Percentiles rank a stretch among this genome's conserved stretches.
Evolutionary conservation across 805 yeast genomes (phyloP).

Genomic region (Maudiozyma barnettii): DNA sequence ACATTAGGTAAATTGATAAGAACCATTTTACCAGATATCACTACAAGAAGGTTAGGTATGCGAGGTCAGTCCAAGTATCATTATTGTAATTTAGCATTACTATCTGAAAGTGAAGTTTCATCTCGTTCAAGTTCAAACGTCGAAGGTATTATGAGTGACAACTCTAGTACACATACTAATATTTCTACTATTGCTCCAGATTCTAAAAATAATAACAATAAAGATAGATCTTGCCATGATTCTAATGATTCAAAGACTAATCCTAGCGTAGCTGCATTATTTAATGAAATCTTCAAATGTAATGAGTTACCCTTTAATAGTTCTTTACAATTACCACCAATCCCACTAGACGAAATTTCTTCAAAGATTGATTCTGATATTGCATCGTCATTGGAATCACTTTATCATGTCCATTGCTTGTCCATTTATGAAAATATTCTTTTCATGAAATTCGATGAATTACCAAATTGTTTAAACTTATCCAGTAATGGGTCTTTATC

Average conservation of each 20-base stretch:
- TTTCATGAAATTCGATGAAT: conserved; percentile 52
- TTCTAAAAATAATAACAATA: not conserved
- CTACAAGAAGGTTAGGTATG: conserved; percentile 69
- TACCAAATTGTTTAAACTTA: conserved; percentile 42
- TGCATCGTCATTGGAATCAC: conserved; percentile 48
- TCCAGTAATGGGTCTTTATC: conserved; percentile 47
- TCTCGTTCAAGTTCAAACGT: not conserved
- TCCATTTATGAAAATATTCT: conserved; percentile 55
- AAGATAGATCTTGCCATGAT: too few species aligned
- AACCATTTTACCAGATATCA: conserved; percentile 50
- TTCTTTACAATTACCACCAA: conserved; percentile 32
- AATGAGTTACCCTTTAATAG: not conserved
- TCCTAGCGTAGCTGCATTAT: not conserved
- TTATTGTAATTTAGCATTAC: conserved; percentile 59
- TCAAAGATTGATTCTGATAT: conserved; percentile 43
- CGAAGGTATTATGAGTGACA: too few species aligned
- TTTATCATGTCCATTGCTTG: conserved; percentile 55
- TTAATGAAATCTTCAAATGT: not conserved
- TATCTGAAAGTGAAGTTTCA: conserved; percentile 7
- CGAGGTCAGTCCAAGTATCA: conserved; percentile 76
- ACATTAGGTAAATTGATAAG: conserved; percentile 69
- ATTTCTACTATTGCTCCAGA: not conserved
- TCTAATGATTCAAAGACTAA: too few species aligned
- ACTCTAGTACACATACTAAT: not conserved
- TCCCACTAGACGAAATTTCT: conserved; percentile 31